Evolutionary conservation across 2,329 filamentous ascomycete genomes (phyloP).

Genomic region (Nakataea oryzae): DNA sequence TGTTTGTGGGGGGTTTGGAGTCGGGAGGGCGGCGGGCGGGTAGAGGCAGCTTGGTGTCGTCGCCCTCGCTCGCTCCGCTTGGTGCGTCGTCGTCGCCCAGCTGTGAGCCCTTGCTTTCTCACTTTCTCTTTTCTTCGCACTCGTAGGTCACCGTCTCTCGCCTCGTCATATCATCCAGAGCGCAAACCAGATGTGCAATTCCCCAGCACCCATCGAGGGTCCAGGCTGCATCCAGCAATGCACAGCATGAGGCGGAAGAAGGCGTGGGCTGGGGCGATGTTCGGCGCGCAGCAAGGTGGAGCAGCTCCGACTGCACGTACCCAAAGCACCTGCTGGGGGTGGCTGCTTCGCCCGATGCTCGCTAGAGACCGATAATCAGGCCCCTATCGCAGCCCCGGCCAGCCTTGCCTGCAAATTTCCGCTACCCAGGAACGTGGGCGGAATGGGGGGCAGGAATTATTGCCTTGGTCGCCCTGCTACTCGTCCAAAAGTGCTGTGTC

Average conservation of each 20-base stretch:
- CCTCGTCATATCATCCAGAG: conserved; percentile 1
- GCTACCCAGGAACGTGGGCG: not conserved
- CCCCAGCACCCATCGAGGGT: conserved; percentile 23
- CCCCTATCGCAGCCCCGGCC: not conserved
- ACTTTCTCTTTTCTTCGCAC: not conserved
- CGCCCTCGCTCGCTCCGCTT: conserved; percentile 27
- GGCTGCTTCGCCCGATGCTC: not conserved
- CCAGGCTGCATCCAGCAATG: conserved; percentile 11
- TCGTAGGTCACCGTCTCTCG: not conserved
- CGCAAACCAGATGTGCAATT: not conserved
- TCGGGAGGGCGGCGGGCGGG: conserved; percentile 36
- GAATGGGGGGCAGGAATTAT: not conserved
- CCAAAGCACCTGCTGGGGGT: not conserved
- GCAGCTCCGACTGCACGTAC: not conserved
- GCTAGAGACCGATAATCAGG: not conserved
- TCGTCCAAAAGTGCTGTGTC: not conserved
- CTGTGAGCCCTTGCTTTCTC: not conserved
- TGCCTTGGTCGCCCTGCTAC: not conserved
- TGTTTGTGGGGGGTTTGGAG: conserved; percentile 6
- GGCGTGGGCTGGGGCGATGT: not conserved
- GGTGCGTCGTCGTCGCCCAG: conserved; percentile 15
- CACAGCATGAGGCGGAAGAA: conserved; percentile 17
- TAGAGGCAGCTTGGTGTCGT: conserved; percentile 48
- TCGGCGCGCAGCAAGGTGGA: not conserved
- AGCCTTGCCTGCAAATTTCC: not conserved